Percentiles rank a stretch among this genome's conserved stretches.
Evolutionary conservation across 1,284 basidiomycete genomes (phyloP).

Genomic region (Athelia sp.): DNA sequence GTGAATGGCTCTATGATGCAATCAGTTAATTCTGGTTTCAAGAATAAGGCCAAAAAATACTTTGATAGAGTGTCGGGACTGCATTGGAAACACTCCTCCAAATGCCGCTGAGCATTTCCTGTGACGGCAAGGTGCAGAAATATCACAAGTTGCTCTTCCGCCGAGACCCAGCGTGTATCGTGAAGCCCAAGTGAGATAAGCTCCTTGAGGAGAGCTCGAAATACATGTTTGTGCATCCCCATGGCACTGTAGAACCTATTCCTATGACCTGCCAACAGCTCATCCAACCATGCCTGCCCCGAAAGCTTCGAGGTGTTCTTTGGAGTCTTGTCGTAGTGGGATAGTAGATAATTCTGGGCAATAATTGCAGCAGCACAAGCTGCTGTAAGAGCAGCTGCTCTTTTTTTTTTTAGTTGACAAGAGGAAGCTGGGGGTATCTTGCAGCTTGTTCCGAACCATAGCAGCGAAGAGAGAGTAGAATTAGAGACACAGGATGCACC

Average conservation of each 20-base stretch:
- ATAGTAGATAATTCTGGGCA: neutral
- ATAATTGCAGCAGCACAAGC: neutral
- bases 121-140: slow-evolving; percentile 17
- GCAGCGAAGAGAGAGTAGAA: neutral
- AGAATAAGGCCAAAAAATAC: slow-evolving; percentile 7
- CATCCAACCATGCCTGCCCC: slow-evolving; percentile 14
- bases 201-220: slow-evolving; percentile 9
- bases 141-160: slow-evolving; percentile 21
- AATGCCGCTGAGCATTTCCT: slow-evolving; percentile 8
- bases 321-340: neutral
- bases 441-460: neutral
- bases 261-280: slow-evolving; percentile 14
- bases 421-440: neutral
- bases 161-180: slow-evolving; percentile 10
- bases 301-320: slow-evolving; percentile 11
- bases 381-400: neutral
- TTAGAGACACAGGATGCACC: neutral
- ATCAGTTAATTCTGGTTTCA: neutral
- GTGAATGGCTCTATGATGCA: slow-evolving; percentile 10
- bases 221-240: slow-evolving; percentile 15
- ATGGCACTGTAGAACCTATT: slow-evolving; percentile 9
- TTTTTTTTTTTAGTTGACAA: neutral
- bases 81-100: slow-evolving; percentile 19
- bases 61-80: slow-evolving; percentile 22
- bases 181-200: slow-evolving; percentile 7